Base-by-base conservation (phyloP, 768 basidiomycete genomes). In the Podaxis sp. region DNA sequence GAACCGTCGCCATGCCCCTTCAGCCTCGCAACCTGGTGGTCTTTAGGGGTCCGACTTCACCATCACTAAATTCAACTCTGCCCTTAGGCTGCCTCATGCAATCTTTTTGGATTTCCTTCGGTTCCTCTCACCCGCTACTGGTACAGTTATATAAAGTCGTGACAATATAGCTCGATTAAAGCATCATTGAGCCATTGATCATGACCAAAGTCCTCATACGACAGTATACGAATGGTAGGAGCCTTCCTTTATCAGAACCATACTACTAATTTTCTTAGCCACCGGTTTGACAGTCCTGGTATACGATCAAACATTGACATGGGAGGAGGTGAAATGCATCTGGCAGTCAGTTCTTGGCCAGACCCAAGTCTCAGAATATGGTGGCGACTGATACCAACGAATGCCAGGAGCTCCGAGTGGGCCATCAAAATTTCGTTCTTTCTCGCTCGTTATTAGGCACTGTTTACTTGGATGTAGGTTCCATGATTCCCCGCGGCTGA, bases 311-410 rank as follows among this genome's bases (percentile, higher is more conserved):
- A 8, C 28, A 30, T 33, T 61, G 15, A 61, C 59, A 15, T 61
- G 59, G 59, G 52, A 54, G 19, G 59, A 61, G 36, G 49, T 52
- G 36, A 42, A 52, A n/a, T 52, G 36, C 44, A 59, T 59, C 49
- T 59, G 59, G 59, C 4, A 6, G 59, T 59, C 13, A 11, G 33
- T 55, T 1, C 19, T 51, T 24, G n/a, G 42, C 42, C n/a, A 19
- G 15, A 19, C 13, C 12, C 5, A 28, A 3, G 6, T 24, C 26
- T 24, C 49, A 0, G 49, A 51, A 3, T 9, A 12, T 1, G 9
- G 1, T 19, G 49, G 15, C 19, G 12, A 24, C 24, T 51, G 26
- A 51, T 51, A 5, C 24, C 24, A 56, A 11, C 22, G 4, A 15
- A 19, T 51, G 19, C 11, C 12, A 56, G 54, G 39, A 26, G 54